Base-by-base conservation (phyloP, 306 rosid genomes). In the Crotalaria pallida region DNA sequence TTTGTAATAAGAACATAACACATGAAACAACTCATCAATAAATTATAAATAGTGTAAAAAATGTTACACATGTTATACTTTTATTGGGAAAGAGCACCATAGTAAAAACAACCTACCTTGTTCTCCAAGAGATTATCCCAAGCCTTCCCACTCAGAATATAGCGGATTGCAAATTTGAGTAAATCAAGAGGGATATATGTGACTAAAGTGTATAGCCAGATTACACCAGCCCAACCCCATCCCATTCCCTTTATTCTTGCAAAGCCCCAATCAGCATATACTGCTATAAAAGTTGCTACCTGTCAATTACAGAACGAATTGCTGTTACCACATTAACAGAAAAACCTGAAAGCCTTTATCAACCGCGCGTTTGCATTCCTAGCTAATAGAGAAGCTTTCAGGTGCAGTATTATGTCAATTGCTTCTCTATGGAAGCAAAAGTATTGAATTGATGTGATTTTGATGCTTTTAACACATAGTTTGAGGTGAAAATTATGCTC, bases 191-290 rank as follows among this genome's bases (percentile, higher is more conserved):
- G 98, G 69, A 88, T 0, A 45, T 94, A 94, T 22, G 98, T 94
- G 40, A 88, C 88, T 49, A 91, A 9, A 72, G 89, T 94, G 51
- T 83, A 94, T 1, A 94, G 69, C 98, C 98, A 94, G 74, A 94
- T 84, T 5, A 88, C 92, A 70, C 96, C 98, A 50, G 98, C 98
- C 98, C 98, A 94, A 33, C 98, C 96, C 98, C 97, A 94, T 69
- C 98, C 98, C 61, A 63, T 44, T 66, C 97, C 98, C 27, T 87
- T 17, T 10, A 91, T 94, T 56, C 87, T 84, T n/a, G 98, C 97
- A 50, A 94, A 94, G 11, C 24, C 79, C 96, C 96, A 88, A 23
- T 80, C 48, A 19, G 97, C 97, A 83, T 94, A 90, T 22, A 94
- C 98, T n/a, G 98, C 90, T 80, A 94, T 75, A 24, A 88, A 7